These are phyloP conservation scores for Rhododendron kiyosumense DNA, from an alignment of 148 eudicot species.

Conservation along the genomic window DNA sequence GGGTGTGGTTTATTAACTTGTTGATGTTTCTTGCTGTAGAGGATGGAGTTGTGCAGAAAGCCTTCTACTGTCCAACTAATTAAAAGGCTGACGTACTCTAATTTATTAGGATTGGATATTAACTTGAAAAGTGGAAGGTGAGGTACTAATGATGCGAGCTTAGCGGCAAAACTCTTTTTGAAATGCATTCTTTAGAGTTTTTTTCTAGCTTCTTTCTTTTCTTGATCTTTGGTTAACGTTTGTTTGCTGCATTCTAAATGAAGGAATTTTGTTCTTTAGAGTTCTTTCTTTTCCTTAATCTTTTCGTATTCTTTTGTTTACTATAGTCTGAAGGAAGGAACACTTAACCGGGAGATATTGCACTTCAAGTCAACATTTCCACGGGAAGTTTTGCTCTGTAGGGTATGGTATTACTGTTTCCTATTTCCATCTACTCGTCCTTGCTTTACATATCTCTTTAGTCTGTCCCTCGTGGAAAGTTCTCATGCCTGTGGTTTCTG, in stretches of 20 bases:
- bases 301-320: neutral
- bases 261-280: constrained; percentile 37
- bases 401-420: constrained; percentile 50
- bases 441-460: neutral
- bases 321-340: constrained; percentile 88
- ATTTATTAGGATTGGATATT: constrained; percentile 80
- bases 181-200: neutral
- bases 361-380: constrained; percentile 95
- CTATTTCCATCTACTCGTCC: neutral
- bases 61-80: constrained; percentile 70
- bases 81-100: constrained; percentile 65
- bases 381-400: constrained; percentile 88
- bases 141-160: constrained; percentile 8
- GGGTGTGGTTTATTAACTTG: neutral
- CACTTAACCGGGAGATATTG: constrained; percentile 86
- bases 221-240: neutral
- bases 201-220: neutral
- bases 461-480: neutral
- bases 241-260: constrained; percentile 59
- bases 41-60: constrained; percentile 61
- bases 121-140: constrained; percentile 84
- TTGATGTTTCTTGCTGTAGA: constrained; percentile 40
- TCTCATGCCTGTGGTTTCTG: neutral
- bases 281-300: neutral
- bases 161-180: neutral